Conservation (phyloP, 2,329 filamentous ascomycete species). For the Albophoma yamanashiensis region DNA sequence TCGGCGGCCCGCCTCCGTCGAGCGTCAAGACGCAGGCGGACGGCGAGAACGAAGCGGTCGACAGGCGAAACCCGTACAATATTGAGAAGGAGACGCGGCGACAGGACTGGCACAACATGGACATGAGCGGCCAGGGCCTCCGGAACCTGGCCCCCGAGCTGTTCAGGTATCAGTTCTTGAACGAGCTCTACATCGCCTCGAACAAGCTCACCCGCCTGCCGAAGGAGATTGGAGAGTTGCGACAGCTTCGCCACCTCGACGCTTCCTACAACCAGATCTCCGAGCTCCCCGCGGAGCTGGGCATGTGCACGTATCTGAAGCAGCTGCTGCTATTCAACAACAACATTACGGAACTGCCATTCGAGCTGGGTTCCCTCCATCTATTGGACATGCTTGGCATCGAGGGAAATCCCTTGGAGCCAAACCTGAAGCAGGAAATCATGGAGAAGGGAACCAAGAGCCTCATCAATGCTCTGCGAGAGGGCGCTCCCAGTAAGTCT, state of each 20-base stretch:
- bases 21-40: constrained; percentile 36
- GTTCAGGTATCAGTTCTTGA: constrained; percentile 82
- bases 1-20: constrained; percentile 41
- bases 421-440: constrained; percentile 67
- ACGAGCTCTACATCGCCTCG: constrained; percentile 85
- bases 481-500: constrained; percentile 70
- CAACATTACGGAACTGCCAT: constrained; percentile 68
- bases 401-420: constrained; percentile 79
- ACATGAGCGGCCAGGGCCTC: constrained; percentile 92
- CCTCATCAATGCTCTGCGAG: constrained; percentile 71
- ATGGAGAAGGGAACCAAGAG: constrained; percentile 81
- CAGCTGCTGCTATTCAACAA: constrained; percentile 86
- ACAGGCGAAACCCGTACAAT: constrained; percentile 52
- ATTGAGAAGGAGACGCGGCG: constrained; percentile 55
- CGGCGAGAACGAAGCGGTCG: constrained; percentile 43
- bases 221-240: constrained; percentile 68
- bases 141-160: constrained; percentile 69
- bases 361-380: constrained; percentile 80
- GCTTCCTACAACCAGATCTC: constrained; percentile 79
- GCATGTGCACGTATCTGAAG: constrained; percentile 91
- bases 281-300: constrained; percentile 78
- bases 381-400: constrained; percentile 83
- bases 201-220: constrained; percentile 83
- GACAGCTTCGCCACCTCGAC: constrained; percentile 74
- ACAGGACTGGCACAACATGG: constrained; percentile 86